Evolutionary conservation across 306 rosid genomes (phyloP).

Genomic region (Vigna unguiculata): DNA sequence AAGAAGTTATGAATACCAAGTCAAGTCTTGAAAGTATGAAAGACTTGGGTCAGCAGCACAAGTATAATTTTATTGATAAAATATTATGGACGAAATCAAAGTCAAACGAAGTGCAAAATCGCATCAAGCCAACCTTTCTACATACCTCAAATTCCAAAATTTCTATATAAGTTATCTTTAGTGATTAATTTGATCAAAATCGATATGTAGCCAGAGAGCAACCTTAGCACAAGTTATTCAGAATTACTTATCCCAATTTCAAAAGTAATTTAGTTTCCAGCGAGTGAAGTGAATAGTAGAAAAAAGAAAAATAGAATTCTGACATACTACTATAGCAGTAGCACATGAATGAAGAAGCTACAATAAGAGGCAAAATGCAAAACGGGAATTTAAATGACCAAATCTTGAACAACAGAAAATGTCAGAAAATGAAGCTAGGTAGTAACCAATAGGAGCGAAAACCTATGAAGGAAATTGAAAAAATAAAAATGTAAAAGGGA

Average conservation of each 20-base stretch:
- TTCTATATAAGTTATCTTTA: background rate
- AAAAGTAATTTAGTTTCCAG: too few relatives aligned
- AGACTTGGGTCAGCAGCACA: constrained; percentile 23
- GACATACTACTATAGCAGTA: background rate
- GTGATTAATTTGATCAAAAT: background rate
- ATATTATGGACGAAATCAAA: background rate
- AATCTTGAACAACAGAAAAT: background rate
- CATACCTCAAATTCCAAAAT: background rate
- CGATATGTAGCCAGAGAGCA: background rate
- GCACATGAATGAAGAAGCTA: constrained; percentile 8
- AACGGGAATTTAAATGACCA: background rate
- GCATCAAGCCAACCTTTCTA: background rate
- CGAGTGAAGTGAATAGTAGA: background rate
- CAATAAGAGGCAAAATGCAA: background rate
- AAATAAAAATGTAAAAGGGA: background rate
- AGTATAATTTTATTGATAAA: background rate
- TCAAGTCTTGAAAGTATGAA: constrained; percentile 5
- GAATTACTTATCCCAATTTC: background rate
- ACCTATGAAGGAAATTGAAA: background rate
- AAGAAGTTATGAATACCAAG: background rate
- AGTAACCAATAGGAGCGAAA: background rate
- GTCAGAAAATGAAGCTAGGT: background rate
- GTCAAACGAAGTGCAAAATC: constrained; percentile 21
- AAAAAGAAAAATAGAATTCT: background rate
- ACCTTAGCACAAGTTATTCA: background rate